phyloP scores from a whole-genome alignment of 345 rosid genomes.

The Lepidium didymum region DNA sequence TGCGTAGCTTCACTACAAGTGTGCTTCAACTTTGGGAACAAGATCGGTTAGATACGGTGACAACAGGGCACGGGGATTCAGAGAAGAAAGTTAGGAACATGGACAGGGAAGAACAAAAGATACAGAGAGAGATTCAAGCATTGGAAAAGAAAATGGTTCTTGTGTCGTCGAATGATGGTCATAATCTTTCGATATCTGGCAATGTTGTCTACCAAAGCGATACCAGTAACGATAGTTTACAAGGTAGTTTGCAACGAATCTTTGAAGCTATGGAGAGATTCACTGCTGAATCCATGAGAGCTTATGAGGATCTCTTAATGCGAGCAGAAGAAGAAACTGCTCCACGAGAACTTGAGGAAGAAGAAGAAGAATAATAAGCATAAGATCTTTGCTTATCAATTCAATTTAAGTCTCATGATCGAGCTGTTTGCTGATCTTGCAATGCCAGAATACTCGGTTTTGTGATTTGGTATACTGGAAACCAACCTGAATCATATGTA shows the following conservation, averaged over 20 bases:
- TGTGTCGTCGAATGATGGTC: slow-evolving; percentile 30
- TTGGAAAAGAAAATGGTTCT: slow-evolving; percentile 67
- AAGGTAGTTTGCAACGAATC: slow-evolving; percentile 58
- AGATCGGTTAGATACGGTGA: slow-evolving; percentile 49
- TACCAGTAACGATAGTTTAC: slow-evolving; percentile 55
- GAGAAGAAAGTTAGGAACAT: slow-evolving; percentile 54
- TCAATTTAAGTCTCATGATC: background rate
- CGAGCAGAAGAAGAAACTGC: slow-evolving; percentile 63
- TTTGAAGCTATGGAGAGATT: slow-evolving; percentile 94
- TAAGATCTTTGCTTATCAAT: slow-evolving; percentile 6
- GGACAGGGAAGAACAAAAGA: slow-evolving; percentile 77
- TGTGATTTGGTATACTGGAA: background rate
- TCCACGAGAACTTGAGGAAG: slow-evolving; percentile 35
- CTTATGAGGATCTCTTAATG: slow-evolving; percentile 70
- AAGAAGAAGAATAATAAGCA: slow-evolving; percentile 32
- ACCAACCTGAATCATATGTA: background rate
- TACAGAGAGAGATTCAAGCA: slow-evolving; percentile 87
- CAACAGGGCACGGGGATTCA: slow-evolving; percentile 52
- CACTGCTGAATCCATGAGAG: slow-evolving; percentile 51
- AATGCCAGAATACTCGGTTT: background rate
- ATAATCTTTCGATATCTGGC: slow-evolving; percentile 27
- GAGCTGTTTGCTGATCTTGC: slow-evolving; percentile 13
- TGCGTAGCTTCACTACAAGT: slow-evolving; percentile 53
- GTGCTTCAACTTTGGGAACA: slow-evolving; percentile 82
- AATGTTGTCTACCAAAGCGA: slow-evolving; percentile 63